Evolutionary conservation across 805 yeast species (phyloP).

Genomic region (Sugiyamaella mastotermitis): DNA sequence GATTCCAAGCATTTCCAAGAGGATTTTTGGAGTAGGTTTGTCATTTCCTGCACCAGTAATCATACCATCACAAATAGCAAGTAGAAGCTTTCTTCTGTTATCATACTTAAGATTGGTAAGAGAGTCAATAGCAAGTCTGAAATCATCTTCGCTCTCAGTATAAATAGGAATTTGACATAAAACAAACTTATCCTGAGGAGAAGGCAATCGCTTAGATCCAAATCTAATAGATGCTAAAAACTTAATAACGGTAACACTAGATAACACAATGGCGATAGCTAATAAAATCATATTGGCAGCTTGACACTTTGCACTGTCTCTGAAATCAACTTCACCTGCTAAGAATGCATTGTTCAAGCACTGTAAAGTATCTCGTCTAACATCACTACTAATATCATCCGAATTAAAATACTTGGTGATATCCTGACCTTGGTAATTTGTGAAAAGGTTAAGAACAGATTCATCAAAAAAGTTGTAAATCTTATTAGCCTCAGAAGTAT

Average conservation of each 20-base stretch:
- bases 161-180: constrained; percentile 42
- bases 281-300: constrained; percentile 35
- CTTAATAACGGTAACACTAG: constrained; percentile 34
- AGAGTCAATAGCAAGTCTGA: constrained; percentile 53
- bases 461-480: constrained; percentile 33
- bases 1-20: constrained; percentile 40
- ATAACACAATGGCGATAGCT: constrained; percentile 33
- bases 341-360: constrained; percentile 33
- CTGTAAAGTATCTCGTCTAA: constrained; percentile 24
- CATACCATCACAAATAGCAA: constrained; percentile 56
- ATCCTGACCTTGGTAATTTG: constrained; percentile 31
- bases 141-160: constrained; percentile 51
- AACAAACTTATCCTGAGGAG: constrained; percentile 35
- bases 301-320: constrained; percentile 35
- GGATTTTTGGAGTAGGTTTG: constrained; percentile 49
- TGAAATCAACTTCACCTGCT: constrained; percentile 33
- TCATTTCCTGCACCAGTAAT: constrained; percentile 58
- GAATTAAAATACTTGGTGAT: constrained; percentile 27
- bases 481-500: constrained; percentile 19
- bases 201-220: constrained; percentile 32
- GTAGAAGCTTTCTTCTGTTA: constrained; percentile 48
- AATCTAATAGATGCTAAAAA: constrained; percentile 35
- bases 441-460: constrained; percentile 27
- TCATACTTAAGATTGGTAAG: constrained; percentile 51
- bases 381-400: constrained; percentile 21